phyloP scores from a whole-genome alignment of 2,329 filamentous ascomycete genomes.

The Penicillium sp. region DNA sequence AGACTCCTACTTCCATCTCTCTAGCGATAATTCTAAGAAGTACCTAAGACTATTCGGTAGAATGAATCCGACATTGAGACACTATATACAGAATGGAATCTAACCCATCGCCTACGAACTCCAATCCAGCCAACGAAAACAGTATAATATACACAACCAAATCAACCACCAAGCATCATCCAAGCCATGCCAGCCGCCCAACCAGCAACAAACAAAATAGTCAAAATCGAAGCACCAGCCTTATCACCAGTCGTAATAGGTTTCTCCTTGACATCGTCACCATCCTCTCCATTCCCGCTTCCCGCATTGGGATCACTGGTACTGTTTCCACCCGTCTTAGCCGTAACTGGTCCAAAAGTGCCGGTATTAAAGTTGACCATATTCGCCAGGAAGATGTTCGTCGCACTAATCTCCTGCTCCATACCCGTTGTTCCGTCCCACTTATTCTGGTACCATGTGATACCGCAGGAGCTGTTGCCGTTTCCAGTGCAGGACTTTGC shows the following conservation, averaged over 20 bases:
- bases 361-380: conserved; percentile 50
- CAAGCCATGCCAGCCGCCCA: conserved; percentile 33
- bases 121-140: not conserved
- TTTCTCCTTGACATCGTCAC: conserved; percentile 4
- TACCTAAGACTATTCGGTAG: not conserved
- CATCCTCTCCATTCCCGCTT: conserved; percentile 1
- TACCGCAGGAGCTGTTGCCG: conserved; percentile 59
- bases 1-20: too few relatives aligned
- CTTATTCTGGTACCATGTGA: conserved; percentile 54
- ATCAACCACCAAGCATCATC: conserved; percentile 28
- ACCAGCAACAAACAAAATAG: conserved; percentile 28
- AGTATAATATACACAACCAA: not conserved
- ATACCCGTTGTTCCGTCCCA: conserved; percentile 60
- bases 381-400: conserved; percentile 61
- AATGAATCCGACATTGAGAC: not conserved
- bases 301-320: conserved; percentile 39
- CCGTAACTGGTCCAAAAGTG: conserved; percentile 42
- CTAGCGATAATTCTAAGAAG: too few relatives aligned
- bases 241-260: conserved; percentile 34
- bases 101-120: not conserved
- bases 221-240: conserved; percentile 41
- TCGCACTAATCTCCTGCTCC: conserved; percentile 65
- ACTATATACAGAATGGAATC: not conserved
- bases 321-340: conserved; percentile 55
- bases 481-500: conserved; percentile 59